Evolutionary conservation across 371 early-diverging fungal genomes (phyloP), one percentile per base, ranked within the genome.

Genomic region (Mortierella polycephala): DNA sequence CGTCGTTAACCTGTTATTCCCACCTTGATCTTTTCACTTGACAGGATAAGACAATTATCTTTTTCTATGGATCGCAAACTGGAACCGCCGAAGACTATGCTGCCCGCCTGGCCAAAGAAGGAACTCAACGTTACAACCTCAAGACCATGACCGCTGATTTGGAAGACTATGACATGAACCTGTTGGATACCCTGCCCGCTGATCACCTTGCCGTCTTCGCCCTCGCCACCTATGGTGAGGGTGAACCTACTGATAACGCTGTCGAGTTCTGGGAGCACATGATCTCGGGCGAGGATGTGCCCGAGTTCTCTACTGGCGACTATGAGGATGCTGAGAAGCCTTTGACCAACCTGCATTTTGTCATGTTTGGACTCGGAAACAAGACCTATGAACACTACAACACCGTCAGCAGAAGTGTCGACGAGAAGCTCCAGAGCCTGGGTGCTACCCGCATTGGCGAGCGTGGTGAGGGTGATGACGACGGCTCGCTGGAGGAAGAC

Each of bases 81-180:
- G 98, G 98, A 55, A 96, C 96, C 41, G 99, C 98, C 21, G 97
- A 99, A 83, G 98, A 97, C 73, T 93, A 94, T 70, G 97, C 98
- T 71, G 83, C 85, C 67, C 94, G 96, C 51, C 72, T 93, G 30
- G 93, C 93, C 67, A 95, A 95, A 79, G 96, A 96, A 79, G 91
- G 90, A 60, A 74, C 86, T 37, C 88, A 93, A 76, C 87, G 87
- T 61, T 93, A 88, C 81, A 93, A 93, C 69, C 85, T 95, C 66
- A 88, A 83, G 51, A 86, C 91, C 20, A 88, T 96, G 86, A 90
- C 91, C 11, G 90, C 92, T 55, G 97, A 98, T 71, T 82, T 91
- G 57, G 99, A 98, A 83, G 90, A 92, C 37, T 96, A 93, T 73
- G 95, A 97, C 73, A 86, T 94, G 85, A 85, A 83, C 16, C 90